Base-by-base conservation (phyloP, 805 yeast genomes). In the Cyberlindnera americana region DNA sequence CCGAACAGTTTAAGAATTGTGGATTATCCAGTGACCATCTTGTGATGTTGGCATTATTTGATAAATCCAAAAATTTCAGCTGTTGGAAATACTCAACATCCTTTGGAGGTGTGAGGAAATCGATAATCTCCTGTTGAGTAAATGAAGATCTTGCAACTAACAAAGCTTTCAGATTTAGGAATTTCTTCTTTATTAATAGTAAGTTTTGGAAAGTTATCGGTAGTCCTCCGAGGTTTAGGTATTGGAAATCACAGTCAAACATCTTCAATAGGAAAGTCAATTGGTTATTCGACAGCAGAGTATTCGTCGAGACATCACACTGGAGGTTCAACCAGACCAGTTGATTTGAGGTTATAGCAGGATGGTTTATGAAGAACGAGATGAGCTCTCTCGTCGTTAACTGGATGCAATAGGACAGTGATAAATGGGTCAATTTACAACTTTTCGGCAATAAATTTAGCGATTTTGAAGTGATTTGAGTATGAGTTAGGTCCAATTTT, bases 401-500 rank as follows among this genome's bases (percentile, higher is more conserved):
- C 50, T 80, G 76, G 31, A 82, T 75, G 55, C 86, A 79, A 48
- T 74, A 69, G 3, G 81, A 73, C 22, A 82, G 54, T 2, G 95
- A 83, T 36, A 89, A 63, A 62, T 86, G 96, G 0, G 95, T 81
- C 29, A 89, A 64, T 49, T 72, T 66, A 15, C 82, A 78, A 13
- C 77, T 54, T 13, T 62, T 65, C 2, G 87, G 83, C 17, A 88
- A 59, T 40, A 54, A 53, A 17, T 70, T 62, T 28, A 89, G 67
- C 0, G 77, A 73, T n/a, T 73, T 68, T 4, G 84, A 79, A 1
- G 81, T 78, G 29, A 89, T 75, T 32, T 82, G 78, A 0, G 96
- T 89, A 53, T 87, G 95, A 13, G 85, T 78, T 35, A 90, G 66
- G 57, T 89, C 97, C 22, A 89, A 65, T 46, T 87, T 75, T 47